phyloP scores from a whole-genome alignment of 441 rosid genomes.

The Kokia cookei region DNA sequence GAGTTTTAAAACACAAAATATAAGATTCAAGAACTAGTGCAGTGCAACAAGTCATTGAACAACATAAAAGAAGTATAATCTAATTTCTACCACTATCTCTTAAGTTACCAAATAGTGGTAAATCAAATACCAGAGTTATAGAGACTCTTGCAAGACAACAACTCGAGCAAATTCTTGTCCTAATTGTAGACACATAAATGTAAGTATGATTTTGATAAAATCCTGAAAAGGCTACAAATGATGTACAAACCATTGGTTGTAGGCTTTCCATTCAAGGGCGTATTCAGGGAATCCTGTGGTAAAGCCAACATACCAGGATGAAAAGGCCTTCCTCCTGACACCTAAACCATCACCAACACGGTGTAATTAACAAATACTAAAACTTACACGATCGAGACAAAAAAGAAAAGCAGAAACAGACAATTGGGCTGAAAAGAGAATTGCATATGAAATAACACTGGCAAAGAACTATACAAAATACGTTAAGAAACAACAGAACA shows the following conservation, averaged over 20 bases:
- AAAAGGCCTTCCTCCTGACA: constrained; percentile 42
- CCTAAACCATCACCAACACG: constrained; percentile 22
- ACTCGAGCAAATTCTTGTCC: not conserved
- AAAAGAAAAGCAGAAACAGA: not conserved
- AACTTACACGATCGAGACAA: not conserved
- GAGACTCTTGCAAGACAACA: not conserved
- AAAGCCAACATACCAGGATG: constrained; percentile 29
- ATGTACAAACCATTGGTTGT: constrained; percentile 24
- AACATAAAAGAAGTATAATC: not conserved
- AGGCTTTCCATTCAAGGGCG: constrained; percentile 28
- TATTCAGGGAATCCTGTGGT: constrained; percentile 29
- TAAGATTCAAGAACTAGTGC: not conserved
- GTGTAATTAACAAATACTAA: not conserved
- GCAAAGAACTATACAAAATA: not conserved
- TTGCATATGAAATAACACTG: not conserved
- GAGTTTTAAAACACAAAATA: not conserved
- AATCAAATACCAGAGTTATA: not conserved
- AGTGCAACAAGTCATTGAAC: not conserved
- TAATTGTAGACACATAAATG: not conserved
- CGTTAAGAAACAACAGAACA: not conserved
- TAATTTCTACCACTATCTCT: no score
- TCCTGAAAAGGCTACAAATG: not conserved
- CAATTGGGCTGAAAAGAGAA: not conserved
- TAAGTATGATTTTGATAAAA: not conserved
- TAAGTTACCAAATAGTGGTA: not conserved